These are phyloP conservation scores for Heliocybe sulcata DNA, from an alignment of 1,284 basidiomycete genomes.

Conservation along the genomic window DNA sequence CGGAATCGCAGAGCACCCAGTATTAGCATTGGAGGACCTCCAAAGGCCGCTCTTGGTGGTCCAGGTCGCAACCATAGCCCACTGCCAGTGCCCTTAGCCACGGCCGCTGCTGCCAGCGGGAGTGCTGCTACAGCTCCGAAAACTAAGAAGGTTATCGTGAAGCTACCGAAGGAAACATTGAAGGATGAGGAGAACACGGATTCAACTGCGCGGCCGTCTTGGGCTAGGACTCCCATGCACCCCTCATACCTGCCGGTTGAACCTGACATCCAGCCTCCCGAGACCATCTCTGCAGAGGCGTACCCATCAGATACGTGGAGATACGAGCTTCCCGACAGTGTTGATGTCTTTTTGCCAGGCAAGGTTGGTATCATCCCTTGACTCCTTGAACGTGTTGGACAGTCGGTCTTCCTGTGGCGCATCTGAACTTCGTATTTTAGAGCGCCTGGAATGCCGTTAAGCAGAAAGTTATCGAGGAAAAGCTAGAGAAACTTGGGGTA, in stretches of 20 bases:
- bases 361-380: slow-evolving; percentile 39
- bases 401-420: not conserved
- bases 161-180: slow-evolving; percentile 63
- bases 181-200: slow-evolving; percentile 37
- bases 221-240: slow-evolving; percentile 56
- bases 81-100: slow-evolving; percentile 33
- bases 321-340: slow-evolving; percentile 45
- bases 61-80: slow-evolving; percentile 69
- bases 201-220: slow-evolving; percentile 38
- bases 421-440: slow-evolving; percentile 27
- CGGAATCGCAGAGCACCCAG: slow-evolving; percentile 56
- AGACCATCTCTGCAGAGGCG: slow-evolving; percentile 41
- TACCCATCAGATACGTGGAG: slow-evolving; percentile 61
- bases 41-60: slow-evolving; percentile 74
- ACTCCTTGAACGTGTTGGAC: slow-evolving; percentile 9
- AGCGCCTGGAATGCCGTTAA: slow-evolving; percentile 65
- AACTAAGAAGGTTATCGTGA: slow-evolving; percentile 61
- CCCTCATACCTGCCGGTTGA: slow-evolving; percentile 32
- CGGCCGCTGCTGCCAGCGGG: slow-evolving; percentile 11
- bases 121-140: slow-evolving; percentile 28
- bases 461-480: slow-evolving; percentile 67
- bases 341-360: slow-evolving; percentile 78
- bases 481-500: slow-evolving; percentile 69
- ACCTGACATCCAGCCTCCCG: slow-evolving; percentile 30
- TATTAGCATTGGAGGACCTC: slow-evolving; percentile 66